phyloP scores from a whole-genome alignment of 2,329 filamentous ascomycete genomes.

The Colletotrichum musicola region DNA sequence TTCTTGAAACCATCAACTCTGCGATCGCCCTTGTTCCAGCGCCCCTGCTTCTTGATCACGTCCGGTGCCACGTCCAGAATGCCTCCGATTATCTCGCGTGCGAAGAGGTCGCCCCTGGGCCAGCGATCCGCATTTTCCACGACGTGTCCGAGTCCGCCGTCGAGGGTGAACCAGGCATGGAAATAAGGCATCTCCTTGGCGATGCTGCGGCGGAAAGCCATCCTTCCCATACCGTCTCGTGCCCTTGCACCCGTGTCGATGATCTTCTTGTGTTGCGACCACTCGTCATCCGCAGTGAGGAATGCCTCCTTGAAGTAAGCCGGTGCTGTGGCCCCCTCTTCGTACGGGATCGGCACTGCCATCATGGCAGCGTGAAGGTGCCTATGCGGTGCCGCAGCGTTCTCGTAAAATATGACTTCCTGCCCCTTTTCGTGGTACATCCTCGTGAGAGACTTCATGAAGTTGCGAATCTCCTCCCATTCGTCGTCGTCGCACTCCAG shows the following conservation, averaged over 20 bases:
- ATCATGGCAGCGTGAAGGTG: conserved; percentile 88
- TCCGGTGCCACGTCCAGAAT: conserved; percentile 89
- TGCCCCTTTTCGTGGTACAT: conserved; percentile 95
- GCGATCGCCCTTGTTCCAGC: conserved; percentile 79
- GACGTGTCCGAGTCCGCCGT: conserved; percentile 92
- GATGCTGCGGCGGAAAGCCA: conserved; percentile 84
- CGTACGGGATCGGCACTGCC: conserved; percentile 89
- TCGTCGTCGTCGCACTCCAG: conserved; percentile 99
- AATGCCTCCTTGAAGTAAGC: conserved; percentile 98
- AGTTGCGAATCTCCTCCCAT: conserved; percentile 99
- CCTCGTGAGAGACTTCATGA: conserved; percentile 95
- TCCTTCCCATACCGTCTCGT: conserved; percentile 77
- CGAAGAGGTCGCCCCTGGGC: conserved; percentile 94
- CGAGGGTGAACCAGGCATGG: conserved; percentile 93
- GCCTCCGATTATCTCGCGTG: conserved; percentile 89
- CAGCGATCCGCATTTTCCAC: conserved; percentile 88
- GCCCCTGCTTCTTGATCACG: conserved; percentile 89
- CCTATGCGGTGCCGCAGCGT: conserved; percentile 84
- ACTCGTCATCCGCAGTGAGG: conserved; percentile 88
- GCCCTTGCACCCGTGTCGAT: conserved; percentile 84
- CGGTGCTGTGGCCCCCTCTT: conserved; percentile 89
- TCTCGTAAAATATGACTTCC: conserved; percentile 97
- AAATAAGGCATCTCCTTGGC: conserved; percentile 99
- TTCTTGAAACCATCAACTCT: conserved; percentile 84
- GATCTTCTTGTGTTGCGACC: conserved; percentile 94